Conservation (phyloP, 805 yeast genomes). For the Suhomyces vadensis region DNA sequence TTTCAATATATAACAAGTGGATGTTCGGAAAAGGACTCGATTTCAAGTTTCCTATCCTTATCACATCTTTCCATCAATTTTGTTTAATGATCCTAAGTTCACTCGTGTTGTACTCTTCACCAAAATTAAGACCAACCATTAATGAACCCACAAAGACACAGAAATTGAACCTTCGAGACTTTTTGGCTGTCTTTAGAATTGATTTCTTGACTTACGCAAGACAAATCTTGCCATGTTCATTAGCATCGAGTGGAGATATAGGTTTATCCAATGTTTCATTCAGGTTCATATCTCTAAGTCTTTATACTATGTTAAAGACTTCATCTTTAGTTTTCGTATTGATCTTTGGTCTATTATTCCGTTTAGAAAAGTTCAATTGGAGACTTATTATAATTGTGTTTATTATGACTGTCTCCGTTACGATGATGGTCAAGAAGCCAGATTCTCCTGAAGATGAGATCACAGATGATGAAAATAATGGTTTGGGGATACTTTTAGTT, state of each 20-base stretch:
- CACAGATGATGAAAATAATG: constrained; percentile 21
- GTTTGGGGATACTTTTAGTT: constrained; percentile 71
- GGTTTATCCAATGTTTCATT: constrained; percentile 89
- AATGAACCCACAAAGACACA: constrained; percentile 5
- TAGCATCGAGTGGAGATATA: constrained; percentile 90
- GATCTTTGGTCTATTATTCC: constrained; percentile 80
- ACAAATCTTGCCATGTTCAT: constrained; percentile 77
- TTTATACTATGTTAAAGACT: constrained; percentile 92
- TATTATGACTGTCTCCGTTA: constrained; percentile 81
- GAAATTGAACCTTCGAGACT: constrained; percentile 12
- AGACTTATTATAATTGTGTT: constrained; percentile 67
- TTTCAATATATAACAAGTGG: constrained; percentile 91
- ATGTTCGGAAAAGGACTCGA: constrained; percentile 83
- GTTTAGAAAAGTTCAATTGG: constrained; percentile 71
- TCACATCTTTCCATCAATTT: constrained; percentile 84
- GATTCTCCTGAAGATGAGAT: constrained; percentile 17
- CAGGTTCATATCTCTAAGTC: constrained; percentile 72
- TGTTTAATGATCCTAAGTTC: constrained; percentile 59
- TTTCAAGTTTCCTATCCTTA: constrained; percentile 79
- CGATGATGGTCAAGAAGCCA: constrained; percentile 71
- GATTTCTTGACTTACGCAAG: constrained; percentile 36
- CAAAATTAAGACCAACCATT: constrained; percentile 47
- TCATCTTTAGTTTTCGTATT: constrained; percentile 86
- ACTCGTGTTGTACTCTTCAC: constrained; percentile 44
- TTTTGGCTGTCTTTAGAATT: constrained; percentile 23